A percentile compares a stretch with the other conserved stretches of the same genome.
Conservation (phyloP, 179 eudicot genomes). For the Silene noctiflora region DNA sequence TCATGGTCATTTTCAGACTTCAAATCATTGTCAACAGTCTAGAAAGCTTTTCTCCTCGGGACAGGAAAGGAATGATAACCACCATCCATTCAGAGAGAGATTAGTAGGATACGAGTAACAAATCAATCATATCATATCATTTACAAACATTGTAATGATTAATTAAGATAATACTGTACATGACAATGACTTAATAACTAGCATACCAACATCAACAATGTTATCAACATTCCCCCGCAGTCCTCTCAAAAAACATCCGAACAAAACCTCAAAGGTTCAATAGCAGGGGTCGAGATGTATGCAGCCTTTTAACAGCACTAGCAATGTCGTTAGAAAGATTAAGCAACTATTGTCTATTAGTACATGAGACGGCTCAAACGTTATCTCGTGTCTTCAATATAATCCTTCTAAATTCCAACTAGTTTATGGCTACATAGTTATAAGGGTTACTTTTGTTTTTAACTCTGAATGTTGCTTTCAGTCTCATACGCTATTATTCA, state of each 20-base stretch:
- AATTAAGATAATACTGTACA: background rate
- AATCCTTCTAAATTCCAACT: background rate
- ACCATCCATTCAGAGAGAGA: background rate
- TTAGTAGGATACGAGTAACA: background rate
- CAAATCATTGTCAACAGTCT: no score
- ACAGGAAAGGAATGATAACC: background rate
- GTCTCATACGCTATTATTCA: background rate
- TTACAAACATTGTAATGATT: background rate
- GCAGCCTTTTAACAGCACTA: background rate
- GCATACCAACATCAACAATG: background rate
- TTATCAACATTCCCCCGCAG: background rate
- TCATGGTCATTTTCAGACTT: no score
- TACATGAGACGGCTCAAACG: background rate
- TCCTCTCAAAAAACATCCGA: no score
- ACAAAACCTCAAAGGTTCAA: background rate
- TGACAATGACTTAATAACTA: background rate
- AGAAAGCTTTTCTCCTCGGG: background rate
- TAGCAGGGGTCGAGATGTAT: background rate
- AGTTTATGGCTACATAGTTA: background rate
- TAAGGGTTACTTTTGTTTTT: background rate
- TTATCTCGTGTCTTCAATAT: background rate
- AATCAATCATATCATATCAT: background rate
- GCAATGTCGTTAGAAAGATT: background rate
- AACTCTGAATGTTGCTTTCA: background rate
- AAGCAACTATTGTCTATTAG: background rate